These are phyloP conservation scores for Thalassiosira delicatula DNA, from an alignment of 352 stramenopile genomes.

Conservation along the genomic window DNA sequence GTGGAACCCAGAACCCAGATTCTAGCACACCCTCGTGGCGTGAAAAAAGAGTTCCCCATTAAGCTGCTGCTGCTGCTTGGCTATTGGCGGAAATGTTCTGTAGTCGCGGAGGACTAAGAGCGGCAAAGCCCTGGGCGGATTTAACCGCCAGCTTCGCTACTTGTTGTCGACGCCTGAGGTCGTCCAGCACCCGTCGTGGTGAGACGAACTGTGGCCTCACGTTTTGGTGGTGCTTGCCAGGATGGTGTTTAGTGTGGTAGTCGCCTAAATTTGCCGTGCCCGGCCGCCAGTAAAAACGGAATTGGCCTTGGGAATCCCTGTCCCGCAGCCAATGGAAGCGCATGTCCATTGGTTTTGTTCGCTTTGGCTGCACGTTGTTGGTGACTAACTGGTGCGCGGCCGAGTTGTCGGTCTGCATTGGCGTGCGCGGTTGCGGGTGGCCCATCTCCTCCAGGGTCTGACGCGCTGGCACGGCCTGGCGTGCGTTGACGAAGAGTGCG, in stretches of 20 bases:
- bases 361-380: background rate
- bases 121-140: too few relatives aligned
- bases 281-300: conserved; percentile 18
- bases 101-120: too few relatives aligned
- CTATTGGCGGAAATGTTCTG: background rate
- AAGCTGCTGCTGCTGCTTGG: too few relatives aligned
- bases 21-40: background rate
- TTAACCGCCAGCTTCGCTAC: background rate
- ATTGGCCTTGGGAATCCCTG: background rate
- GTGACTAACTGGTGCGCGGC: background rate
- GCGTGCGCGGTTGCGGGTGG: background rate
- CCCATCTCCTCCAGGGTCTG: background rate
- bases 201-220: background rate
- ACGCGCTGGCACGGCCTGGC: background rate
- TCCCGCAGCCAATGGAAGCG: background rate
- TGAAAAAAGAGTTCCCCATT: too few relatives aligned
- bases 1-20: background rate
- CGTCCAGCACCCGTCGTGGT: background rate
- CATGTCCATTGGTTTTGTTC: background rate
- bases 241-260: conserved; percentile 54
- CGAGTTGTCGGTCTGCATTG: background rate
- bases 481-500: background rate
- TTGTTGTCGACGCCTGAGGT: background rate
- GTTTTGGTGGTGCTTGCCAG: background rate
- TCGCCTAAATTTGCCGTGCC: conserved; percentile 27